A percentile compares a stretch with the other conserved stretches of the same genome.
Evolutionary conservation across 306 rosid species (phyloP).

Genomic region (Prunus campanulata): DNA sequence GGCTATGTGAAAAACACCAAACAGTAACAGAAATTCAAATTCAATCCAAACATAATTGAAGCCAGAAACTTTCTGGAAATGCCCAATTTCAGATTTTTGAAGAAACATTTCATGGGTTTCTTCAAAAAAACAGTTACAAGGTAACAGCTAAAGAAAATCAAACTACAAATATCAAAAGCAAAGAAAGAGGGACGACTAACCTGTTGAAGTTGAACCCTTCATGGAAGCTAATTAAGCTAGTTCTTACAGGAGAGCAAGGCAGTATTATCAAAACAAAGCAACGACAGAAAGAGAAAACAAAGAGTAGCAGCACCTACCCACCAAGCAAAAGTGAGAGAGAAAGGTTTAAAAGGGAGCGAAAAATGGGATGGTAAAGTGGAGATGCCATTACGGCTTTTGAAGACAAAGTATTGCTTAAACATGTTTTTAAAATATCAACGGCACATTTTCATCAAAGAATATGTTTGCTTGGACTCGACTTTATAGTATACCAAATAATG

Average conservation of each 20-base stretch:
- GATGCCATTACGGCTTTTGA: slow-evolving; percentile 34
- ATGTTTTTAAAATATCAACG: slow-evolving; percentile 13
- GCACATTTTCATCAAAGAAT: background rate
- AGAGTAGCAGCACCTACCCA: background rate
- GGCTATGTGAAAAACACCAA: background rate
- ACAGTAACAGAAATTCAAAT: background rate
- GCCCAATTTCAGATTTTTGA: background rate
- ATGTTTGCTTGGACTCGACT: no score
- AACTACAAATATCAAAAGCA: no score
- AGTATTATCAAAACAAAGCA: background rate
- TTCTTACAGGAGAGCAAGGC: background rate
- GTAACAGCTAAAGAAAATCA: background rate
- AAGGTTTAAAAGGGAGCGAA: background rate
- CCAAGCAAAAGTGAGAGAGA: background rate
- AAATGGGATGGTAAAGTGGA: slow-evolving; percentile 30
- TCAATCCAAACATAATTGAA: background rate
- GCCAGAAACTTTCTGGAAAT: slow-evolving; percentile 11
- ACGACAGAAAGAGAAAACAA: background rate
- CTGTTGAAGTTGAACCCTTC: slow-evolving; percentile 23
- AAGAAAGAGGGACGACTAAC: slow-evolving; percentile 16
- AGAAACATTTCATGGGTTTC: slow-evolving; percentile 3
- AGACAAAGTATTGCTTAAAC: slow-evolving; percentile 9
- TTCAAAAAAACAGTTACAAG: background rate
- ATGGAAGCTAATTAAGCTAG: slow-evolving; percentile 11
- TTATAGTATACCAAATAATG: no score